Base-by-base conservation (phyloP, 768 basidiomycete genomes). In the Leucocoprinus leucothites region DNA sequence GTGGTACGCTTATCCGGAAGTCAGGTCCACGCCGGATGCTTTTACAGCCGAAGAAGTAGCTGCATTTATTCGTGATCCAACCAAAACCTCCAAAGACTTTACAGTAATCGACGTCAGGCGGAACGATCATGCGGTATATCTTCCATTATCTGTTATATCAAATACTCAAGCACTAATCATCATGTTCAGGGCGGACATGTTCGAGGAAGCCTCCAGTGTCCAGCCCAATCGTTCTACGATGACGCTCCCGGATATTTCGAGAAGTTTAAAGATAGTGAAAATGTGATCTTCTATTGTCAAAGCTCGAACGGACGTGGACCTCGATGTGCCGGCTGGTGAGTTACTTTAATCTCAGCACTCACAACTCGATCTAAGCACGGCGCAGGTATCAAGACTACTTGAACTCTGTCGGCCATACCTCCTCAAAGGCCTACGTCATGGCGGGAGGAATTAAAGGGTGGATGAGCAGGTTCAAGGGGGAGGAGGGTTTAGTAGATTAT, bases 231-330 rank as follows among this genome's bases (percentile, higher is more conserved):
- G 0, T 82, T 85, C 61, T 73, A 75, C 45, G 71, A 78, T 47
- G 68, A 76, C 34, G 65, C 81, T 11, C 67, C 72, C 0, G 36
- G 43, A 9, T 77, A 82, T 60, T 70, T 74, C 25, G 69, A 76
- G 25, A 67, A 69, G 48, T 73, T 78, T 59, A 67, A 67, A 48
- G 60, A 70, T 21, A 75, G 69, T 0, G 60, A 67, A 9, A 65
- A 68, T 11, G 79, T 84, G 8, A 73, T 84, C 6, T 84, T 84
- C 56, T 83, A 83, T 54, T 84, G 80, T 53, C 67, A 71, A 40
- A 78, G 78, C 59, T 82, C 79, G 1, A 67, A 69, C 40, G 81
- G 81, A 16, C 69, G 82, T 25, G 82, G 71, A 1, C 80, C 82
- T 14, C 70, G 82, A 11, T 81, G 77, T 64, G 82, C 81, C 18